Evolutionary conservation across 345 rosid species (phyloP), one percentile per base, ranked within the genome.

Genomic region (Dipteronia dyeriana): DNA sequence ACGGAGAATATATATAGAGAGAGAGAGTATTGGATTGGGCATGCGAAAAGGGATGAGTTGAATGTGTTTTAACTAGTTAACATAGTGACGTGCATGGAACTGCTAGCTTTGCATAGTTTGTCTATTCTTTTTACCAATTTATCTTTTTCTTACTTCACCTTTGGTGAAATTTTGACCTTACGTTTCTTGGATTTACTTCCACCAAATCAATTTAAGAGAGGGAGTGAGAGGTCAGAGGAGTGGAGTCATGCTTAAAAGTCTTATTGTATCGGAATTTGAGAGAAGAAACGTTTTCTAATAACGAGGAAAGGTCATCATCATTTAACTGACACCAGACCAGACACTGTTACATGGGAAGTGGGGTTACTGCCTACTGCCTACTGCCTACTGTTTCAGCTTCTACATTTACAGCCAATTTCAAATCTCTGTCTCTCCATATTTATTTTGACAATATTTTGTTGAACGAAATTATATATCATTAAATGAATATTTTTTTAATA

Each of bases 261-360:
- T 57, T 45, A 29, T 79, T 51, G 67, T 75, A 59, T 39, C 56
- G 71, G 75, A 39, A 39, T 39, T 51, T 16, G 6, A 41, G 59
- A 79, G 62, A 72, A 56, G 5, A 49, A 66, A 61, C 66, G 81
- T 77, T 77, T 70, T 77, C 71, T 65, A 63, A 26, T 65, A 63
- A 26, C 66, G 71, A 66, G 75, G 84, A 75, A 80, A 83, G 39
- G 66, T 41, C 47, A 80, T 83, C 63, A 78, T 83, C 64, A 79
- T 83, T 78, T 34, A 25, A 69, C 85, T 80, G 84, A 64, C 78
- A 71, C 64, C 77, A 74, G 81, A 77, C 86, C 77, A 74, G 81
- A 77, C 86, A 69, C n/a, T 75, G 83, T 78, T 31, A n/a, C n/a
- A n/a, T n/a, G n/a, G n/a, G n/a, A n/a, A n/a, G n/a, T n/a, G n/a